A percentile compares a stretch with the other conserved stretches of the same genome.
phyloP scores from a whole-genome alignment of 2,329 filamentous ascomycete species.

The Macrophomina tecta region DNA sequence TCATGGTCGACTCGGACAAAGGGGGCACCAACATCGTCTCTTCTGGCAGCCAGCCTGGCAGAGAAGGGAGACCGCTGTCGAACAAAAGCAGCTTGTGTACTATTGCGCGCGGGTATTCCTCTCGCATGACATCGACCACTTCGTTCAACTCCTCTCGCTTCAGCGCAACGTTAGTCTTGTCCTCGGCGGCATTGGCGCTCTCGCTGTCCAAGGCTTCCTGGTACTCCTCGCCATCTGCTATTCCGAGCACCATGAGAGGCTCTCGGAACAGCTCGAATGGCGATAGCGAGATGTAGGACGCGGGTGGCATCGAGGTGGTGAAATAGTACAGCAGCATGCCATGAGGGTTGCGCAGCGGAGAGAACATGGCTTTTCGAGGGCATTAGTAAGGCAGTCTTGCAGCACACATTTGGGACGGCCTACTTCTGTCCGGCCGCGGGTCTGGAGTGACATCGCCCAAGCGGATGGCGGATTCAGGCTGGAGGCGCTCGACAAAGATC shows the following conservation, averaged over 20 bases:
- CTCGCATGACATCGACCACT: slow-evolving; percentile 73
- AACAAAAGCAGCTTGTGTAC: slow-evolving; percentile 82
- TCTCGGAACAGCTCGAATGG: slow-evolving; percentile 93
- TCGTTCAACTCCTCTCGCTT: slow-evolving; percentile 51
- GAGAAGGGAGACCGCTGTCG: slow-evolving; percentile 53
- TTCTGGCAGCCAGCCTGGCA: slow-evolving; percentile 58
- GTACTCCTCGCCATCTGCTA: slow-evolving; percentile 79
- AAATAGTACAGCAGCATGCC: slow-evolving; percentile 90
- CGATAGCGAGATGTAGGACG: slow-evolving; percentile 77
- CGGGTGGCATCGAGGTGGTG: slow-evolving; percentile 77
- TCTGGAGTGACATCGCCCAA: slow-evolving; percentile 87
- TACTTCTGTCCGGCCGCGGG: slow-evolving; percentile 84
- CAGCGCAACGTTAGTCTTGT: slow-evolving; percentile 30
- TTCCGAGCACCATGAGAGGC: slow-evolving; percentile 79
- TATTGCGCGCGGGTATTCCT: slow-evolving; percentile 76
- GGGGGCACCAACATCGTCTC: slow-evolving; percentile 76
- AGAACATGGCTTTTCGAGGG: slow-evolving; percentile 78
- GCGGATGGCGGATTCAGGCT: slow-evolving; percentile 79
- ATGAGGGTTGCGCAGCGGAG: slow-evolving; percentile 82
- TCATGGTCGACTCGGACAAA: slow-evolving; percentile 70
- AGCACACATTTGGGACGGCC: slow-evolving; percentile 40
- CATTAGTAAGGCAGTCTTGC: slow-evolving; percentile 31
- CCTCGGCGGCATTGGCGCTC: slow-evolving; percentile 34
- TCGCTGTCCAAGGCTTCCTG: slow-evolving; percentile 57
- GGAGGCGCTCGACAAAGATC: slow-evolving; percentile 77